A percentile compares a stretch with the other conserved stretches of the same genome.
Evolutionary conservation across 2,329 filamentous ascomycete species (phyloP).

Genomic region (Cladosporium sp.): DNA sequence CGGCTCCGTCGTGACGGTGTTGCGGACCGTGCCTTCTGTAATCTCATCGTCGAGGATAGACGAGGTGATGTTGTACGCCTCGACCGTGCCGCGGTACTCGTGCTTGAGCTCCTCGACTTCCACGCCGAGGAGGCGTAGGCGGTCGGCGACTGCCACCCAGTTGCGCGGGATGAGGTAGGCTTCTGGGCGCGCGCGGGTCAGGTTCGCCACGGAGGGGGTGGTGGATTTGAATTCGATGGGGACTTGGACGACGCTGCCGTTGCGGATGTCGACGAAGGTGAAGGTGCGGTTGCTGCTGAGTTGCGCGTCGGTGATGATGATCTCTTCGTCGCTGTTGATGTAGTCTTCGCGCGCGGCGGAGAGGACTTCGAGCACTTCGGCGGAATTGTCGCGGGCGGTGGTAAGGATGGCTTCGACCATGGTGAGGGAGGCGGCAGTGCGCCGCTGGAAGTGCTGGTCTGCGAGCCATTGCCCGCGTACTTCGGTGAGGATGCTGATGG

Average conservation of each 20-base stretch:
- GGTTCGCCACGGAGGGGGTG: conserved; percentile 19
- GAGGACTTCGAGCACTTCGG: conserved; percentile 22
- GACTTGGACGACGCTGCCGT: conserved; percentile 16
- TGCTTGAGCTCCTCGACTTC: conserved; percentile 21
- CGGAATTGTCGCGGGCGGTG: conserved; percentile 14
- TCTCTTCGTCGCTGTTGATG: conserved; percentile 19
- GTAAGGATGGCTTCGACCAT: conserved; percentile 17
- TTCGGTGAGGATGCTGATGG: conserved; percentile 19
- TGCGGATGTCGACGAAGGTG: conserved; percentile 20
- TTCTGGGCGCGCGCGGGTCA: conserved; percentile 21
- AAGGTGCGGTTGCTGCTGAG: conserved; percentile 19
- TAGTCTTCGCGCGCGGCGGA: conserved; percentile 18
- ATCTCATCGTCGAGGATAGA: conserved; percentile 18
- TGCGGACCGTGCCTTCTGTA: conserved; percentile 23
- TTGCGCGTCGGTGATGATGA: conserved; percentile 21
- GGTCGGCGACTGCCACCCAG: conserved; percentile 20
- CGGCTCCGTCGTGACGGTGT: conserved; percentile 19
- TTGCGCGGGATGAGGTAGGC: conserved; percentile 27
- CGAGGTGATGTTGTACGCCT: conserved; percentile 21
- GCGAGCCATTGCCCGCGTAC: conserved; percentile 18
- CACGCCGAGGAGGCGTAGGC: conserved; percentile 23
- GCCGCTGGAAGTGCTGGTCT: conserved; percentile 21
- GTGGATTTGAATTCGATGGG: conserved; percentile 17
- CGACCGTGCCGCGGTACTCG: conserved; percentile 20
- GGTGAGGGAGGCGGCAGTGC: conserved; percentile 17